Evolutionary conservation across 768 basidiomycete genomes (phyloP).

Genomic region (Pulveroboletus frians): DNA sequence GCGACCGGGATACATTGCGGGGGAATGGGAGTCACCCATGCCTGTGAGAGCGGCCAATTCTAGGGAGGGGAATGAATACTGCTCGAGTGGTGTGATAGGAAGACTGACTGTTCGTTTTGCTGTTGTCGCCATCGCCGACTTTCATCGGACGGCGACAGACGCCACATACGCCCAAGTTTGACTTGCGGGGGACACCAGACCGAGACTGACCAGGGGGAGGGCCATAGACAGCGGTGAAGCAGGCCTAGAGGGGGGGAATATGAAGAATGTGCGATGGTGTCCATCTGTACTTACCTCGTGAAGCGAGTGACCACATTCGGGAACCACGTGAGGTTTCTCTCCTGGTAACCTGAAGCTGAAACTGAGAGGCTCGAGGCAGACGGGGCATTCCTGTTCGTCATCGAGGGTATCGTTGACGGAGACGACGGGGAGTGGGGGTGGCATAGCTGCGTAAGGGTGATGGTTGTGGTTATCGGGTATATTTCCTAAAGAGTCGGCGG

Average conservation of each 20-base stretch:
- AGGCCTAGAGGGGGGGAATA: conserved; percentile 54
- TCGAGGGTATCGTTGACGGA: conserved; percentile 57
- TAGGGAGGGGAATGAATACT: conserved; percentile 31
- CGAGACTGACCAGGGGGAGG: conserved; percentile 62
- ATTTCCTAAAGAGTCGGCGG: conserved; percentile 39
- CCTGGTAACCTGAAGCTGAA: conserved; percentile 91
- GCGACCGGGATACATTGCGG: conserved; percentile 64
- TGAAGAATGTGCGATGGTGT: neutral
- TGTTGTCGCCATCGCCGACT: conserved; percentile 79
- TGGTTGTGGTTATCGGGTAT: conserved; percentile 30
- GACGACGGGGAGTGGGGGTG: conserved; percentile 65
- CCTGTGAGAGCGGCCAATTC: conserved; percentile 94
- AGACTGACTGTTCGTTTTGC: conserved; percentile 78
- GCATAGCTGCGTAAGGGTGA: conserved; percentile 59
- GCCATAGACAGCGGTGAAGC: conserved; percentile 95
- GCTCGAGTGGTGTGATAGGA: neutral
- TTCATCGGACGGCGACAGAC: conserved; percentile 98
- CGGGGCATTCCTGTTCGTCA: conserved; percentile 90
- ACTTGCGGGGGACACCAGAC: conserved; percentile 55
- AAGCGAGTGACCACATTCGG: conserved; percentile 96
- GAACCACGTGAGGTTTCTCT: conserved; percentile 96
- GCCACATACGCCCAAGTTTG: conserved; percentile 91
- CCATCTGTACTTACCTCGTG: conserved; percentile 60
- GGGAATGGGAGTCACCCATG: conserved; percentile 59
- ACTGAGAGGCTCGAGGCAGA: conserved; percentile 92